Evolutionary conservation across 345 rosid genomes (phyloP), one percentile per base, ranked within the genome.

Genomic region (Eucalyptus pumila): DNA sequence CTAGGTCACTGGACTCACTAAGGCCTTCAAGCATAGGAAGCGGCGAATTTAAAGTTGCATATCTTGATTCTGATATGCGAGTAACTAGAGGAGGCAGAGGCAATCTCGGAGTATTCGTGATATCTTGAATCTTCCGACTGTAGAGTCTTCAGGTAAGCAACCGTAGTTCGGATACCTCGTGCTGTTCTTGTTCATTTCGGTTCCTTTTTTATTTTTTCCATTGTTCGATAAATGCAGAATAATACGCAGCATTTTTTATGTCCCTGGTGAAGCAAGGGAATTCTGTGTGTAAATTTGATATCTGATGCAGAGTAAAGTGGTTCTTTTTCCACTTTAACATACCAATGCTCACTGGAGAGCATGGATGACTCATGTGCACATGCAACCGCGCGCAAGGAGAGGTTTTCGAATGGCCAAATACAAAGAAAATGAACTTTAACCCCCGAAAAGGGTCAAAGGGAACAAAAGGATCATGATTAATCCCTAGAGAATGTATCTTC

Each of bases 51-150:
- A 96, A 96, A 89, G 98, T 97, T n/a, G 94, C 92, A 8, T 52
- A 52, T 52, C 58, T 96, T 26, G 98, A 97, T 60, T 87, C 89
- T 30, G 96, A 87, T 87, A 92, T 94, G 80, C 96, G 98, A 17
- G 88, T 95, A 69, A 96, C 99, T 88, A 94, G 98, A 90, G 99
- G 99, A 48, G 99, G 96, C 85, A 94, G 96, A 92, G 96, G 92
- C 8, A 96, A 97, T 93, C 97, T 97, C 26, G 91, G 98, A 91
- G 96, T 97, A 10, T 97, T 95, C 49, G 95, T 94, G 60, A 88
- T 92, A 87, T 89, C 98, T 37, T 96, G 86, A 93, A 27, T 17
- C 32, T 27, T 62, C 69, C 16, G 30, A 62, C 32, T 62, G 69
- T 27, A 27, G 32, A 6, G 8, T 62, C 34, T 62, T 62, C 34